phyloP scores from a whole-genome alignment of 2,329 filamentous ascomycete genomes.

The Colletotrichum tropicale region DNA sequence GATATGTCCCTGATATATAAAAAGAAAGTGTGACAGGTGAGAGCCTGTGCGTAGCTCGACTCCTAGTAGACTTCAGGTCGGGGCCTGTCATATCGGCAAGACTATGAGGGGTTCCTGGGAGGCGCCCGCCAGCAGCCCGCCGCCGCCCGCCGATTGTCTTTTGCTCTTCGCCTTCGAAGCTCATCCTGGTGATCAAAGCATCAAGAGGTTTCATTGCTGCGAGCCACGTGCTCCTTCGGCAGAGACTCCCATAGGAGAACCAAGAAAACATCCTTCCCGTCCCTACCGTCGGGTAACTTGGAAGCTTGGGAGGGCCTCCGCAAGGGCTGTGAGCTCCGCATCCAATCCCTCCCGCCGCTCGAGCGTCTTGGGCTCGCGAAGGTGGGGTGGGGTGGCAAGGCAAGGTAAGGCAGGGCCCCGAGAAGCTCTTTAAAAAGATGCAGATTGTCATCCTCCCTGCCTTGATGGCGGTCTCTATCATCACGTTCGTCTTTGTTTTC shows the following conservation, averaged over 20 bases:
- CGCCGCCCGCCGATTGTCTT: background rate
- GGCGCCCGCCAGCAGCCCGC: background rate
- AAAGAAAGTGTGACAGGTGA: conserved; percentile 11
- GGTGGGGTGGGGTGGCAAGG: conserved; percentile 8
- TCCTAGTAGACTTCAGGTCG: background rate
- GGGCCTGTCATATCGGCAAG: conserved; percentile 4
- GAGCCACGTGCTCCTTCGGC: conserved; percentile 10
- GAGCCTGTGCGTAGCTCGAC: conserved; percentile 16
- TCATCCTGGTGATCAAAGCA: conserved; percentile 10
- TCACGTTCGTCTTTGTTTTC: background rate
- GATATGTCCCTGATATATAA: background rate
- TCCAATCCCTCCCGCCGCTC: background rate
- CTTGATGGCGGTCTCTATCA: background rate
- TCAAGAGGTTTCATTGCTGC: background rate
- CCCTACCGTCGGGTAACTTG: background rate
- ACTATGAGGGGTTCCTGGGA: background rate
- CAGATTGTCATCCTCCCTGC: background rate
- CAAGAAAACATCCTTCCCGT: background rate
- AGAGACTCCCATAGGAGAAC: background rate
- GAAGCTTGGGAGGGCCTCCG: background rate
- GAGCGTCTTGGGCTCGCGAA: background rate
- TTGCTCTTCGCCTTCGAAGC: background rate
- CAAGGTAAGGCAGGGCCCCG: background rate
- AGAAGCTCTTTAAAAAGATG: conserved; percentile 5
- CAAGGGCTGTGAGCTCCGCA: conserved; percentile 5